Evolutionary conservation across 257 asterid species (phyloP), one percentile per base, ranked within the genome.

Genomic region (Penstemon barbatus): DNA sequence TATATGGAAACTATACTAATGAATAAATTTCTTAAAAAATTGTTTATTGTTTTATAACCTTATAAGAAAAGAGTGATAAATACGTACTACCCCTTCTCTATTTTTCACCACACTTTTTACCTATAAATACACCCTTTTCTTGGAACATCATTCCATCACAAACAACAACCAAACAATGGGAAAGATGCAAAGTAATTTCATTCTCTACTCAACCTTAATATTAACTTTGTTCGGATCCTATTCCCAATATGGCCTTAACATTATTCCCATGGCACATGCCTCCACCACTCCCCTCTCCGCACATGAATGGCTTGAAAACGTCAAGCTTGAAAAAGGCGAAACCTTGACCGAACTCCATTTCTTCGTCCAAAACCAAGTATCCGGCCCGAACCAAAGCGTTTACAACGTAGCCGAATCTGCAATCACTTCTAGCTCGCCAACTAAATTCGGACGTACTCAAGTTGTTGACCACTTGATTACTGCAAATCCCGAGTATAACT

Each of bases 381-480:
- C 8, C 56, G 83, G 81, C 7, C 60, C 45, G 19, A 75, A 78
- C 63, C 78, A 71, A 40, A 64, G 73, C 1, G 77, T 78, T 9
- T 9, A 73, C 62, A 71, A 59, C 69, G 74, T 82, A 2, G 84
- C 84, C 1, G 68, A 74, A n/a, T 62, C 86, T 4, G 48, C 78
- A 12, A 70, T 73, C 46, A 76, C 86, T 3, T 46, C 65, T 4
- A 57, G 53, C 39, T 77, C 85, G 2, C 57, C 57, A 8, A 36
- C 83, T 18, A 5, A 6, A 10, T 82, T 77, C 74, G 84, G 87
- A 8, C 10, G 0, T 39, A 73, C 74, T 8, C 76, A 69, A 0
- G 76, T 82, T 0, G 61, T 61, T 4, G 87, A 82, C 46, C 83
- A 79, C 66, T 73, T 75, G 4, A 57, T 80, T 7, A 79, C 78